phyloP scores from a whole-genome alignment of 2,329 filamentous ascomycete species.

The Cladophialophora bantiana region DNA sequence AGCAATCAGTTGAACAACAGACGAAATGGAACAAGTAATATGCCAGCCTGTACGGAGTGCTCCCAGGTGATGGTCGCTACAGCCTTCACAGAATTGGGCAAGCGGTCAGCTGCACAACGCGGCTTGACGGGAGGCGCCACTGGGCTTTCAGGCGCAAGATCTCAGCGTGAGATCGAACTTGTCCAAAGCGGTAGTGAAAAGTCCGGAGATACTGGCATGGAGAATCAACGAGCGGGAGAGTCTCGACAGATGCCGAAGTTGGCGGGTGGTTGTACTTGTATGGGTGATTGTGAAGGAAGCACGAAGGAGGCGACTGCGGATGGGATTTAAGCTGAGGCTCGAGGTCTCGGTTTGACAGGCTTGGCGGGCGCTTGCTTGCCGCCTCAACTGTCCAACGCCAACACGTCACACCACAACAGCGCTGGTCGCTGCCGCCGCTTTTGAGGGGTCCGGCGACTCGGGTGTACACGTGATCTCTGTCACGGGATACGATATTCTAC shows the following conservation, averaged over 20 bases:
- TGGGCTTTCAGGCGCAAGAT: not conserved
- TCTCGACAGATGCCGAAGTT: not conserved
- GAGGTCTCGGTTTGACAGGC: not conserved
- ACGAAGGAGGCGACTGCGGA: not conserved
- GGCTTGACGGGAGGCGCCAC: conserved; percentile 1
- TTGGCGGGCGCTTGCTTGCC: conserved; percentile 1
- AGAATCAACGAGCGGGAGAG: not conserved
- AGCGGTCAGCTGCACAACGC: conserved; percentile 8
- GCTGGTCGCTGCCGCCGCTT: not conserved
- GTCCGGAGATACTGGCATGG: conserved; percentile 1
- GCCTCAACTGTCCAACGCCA: not conserved
- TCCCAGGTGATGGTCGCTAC: not conserved
- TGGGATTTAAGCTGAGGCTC: not conserved
- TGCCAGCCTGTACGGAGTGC: not conserved
- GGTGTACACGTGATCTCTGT: not conserved
- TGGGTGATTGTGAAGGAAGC: not conserved
- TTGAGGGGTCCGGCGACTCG: not conserved
- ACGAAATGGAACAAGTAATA: not conserved
- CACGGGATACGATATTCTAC: not conserved
- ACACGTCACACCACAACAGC: not conserved
- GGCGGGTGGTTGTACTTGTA: not conserved
- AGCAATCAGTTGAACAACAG: conserved; percentile 6
- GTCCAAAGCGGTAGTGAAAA: not conserved
- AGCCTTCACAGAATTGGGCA: conserved; percentile 1
- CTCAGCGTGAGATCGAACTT: conserved; percentile 6